Evolutionary conservation across 306 rosid genomes (phyloP), one percentile per base, ranked within the genome.

Genomic region (Hippophae gyantsensis): DNA sequence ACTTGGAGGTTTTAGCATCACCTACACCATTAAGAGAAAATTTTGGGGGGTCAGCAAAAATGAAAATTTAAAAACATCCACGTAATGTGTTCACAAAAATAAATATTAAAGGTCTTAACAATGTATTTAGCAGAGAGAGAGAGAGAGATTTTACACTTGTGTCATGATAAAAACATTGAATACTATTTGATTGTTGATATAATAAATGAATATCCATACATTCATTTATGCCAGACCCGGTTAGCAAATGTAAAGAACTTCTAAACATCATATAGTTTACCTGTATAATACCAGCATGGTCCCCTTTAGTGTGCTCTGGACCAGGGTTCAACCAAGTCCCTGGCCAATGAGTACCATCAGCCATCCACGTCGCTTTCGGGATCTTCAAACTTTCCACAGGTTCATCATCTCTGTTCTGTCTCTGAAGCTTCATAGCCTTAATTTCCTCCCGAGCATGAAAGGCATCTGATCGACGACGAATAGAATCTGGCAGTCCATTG

Each of bases 361-460:
- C 96, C 97, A 90, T 90, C 97, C 97, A 90, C 59, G 97, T 90
- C 38, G 97, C 97, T 73, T 90, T 90, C 23, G 87, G 72, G 71
- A 90, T 78, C 74, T 90, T 90, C 26, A 78, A 79, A 67, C 69
- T 55, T 71, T 90, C 96, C 11, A 78, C 42, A 14, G 82, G 87
- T 60, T 90, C 97, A 64, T 82, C 90, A n/a, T 57, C 84, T 58
- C 77, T 76, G 62, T 83, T 76, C 69, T 90, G 94, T 58, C 94
- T 85, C 64, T 87, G 77, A 68, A 83, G 72, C 78, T 90, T 90
- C 96, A 90, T 87, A 69, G 96, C 89, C 71, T 81, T 90, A 75
- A 90, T 85, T 70, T 90, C 98, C 65, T 90, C 98, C 52, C 98
- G 74, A 10, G 96, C 98, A 64, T 90, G 96, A 74, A 77, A 90